These are phyloP conservation scores for Papilionanthe hybrid DNA, from an alignment of 116 monocot genomes.

Conservation along the genomic window DNA sequence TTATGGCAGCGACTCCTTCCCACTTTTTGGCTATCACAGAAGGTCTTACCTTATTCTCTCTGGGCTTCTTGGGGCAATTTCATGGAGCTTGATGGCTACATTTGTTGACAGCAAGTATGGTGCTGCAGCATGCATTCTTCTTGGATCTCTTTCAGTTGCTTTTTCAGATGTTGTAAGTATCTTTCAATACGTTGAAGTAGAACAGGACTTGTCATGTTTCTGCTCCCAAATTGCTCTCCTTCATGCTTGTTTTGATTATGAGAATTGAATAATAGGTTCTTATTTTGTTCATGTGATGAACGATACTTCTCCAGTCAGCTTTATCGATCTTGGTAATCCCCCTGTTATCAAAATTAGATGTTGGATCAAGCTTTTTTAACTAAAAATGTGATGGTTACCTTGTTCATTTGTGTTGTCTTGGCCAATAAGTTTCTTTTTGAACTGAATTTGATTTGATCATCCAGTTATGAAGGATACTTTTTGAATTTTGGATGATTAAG, in stretches of 20 bases:
- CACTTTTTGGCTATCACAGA: constrained; percentile 95
- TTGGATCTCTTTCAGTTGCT: constrained; percentile 97
- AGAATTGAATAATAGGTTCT: not conserved
- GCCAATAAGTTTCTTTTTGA: not conserved
- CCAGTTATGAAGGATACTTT: not conserved
- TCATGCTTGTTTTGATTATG: not conserved
- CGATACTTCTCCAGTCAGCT: not conserved
- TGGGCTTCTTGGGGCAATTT: constrained; percentile 91
- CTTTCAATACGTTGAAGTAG: not conserved
- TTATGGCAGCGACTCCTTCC: constrained; percentile 81
- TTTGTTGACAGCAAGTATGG: constrained; percentile 86
- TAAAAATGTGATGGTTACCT: not conserved
- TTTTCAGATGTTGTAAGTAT: constrained; percentile 95
- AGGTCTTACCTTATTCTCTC: constrained; percentile 92
- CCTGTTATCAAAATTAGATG: not conserved
- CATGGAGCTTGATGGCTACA: constrained; percentile 94
- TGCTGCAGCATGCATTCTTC: constrained; percentile 72
- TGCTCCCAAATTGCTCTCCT: not conserved
- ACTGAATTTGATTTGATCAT: not conserved
- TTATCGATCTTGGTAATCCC: not conserved
- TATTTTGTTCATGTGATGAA: not conserved
- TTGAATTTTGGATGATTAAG: not conserved
- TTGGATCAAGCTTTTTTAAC: not conserved
- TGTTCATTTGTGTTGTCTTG: not conserved
- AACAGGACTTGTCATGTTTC: not conserved